phyloP scores from a whole-genome alignment of 208 protist species.

The Zelonia costaricensis region DNA sequence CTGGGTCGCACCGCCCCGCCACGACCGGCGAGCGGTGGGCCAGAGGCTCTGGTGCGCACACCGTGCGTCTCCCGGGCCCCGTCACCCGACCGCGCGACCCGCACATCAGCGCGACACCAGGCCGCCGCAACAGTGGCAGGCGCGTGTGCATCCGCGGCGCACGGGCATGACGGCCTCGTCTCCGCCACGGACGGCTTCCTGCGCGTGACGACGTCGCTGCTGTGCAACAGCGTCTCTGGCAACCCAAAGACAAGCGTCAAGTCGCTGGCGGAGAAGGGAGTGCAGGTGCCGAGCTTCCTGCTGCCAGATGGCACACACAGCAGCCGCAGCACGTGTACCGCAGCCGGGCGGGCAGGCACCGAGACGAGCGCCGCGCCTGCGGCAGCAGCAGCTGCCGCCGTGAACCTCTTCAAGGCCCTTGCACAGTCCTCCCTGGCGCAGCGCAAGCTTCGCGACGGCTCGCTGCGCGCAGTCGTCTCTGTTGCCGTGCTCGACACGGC shows the following conservation, averaged over 20 bases:
- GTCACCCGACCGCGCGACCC: slow-evolving; percentile 5
- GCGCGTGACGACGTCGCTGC: slow-evolving; percentile 44
- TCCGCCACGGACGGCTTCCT: slow-evolving; percentile 58
- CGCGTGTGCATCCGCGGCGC: not conserved
- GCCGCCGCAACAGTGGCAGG: not conserved
- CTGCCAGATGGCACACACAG: slow-evolving; percentile 1
- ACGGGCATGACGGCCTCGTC: not conserved
- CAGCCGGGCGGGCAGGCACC: too few species aligned
- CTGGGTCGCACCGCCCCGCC: not conserved
- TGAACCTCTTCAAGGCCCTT: slow-evolving; percentile 62
- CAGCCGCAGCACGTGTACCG: not conserved
- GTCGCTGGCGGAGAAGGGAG: slow-evolving; percentile 45
- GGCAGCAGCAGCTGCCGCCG: slow-evolving; percentile 9
- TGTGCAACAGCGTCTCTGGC: slow-evolving; percentile 71
- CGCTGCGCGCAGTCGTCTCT: slow-evolving; percentile 65
- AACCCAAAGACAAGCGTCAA: slow-evolving; percentile 48
- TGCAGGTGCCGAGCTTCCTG: slow-evolving; percentile 32
- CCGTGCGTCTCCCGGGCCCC: not conserved
- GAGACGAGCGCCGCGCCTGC: not conserved
- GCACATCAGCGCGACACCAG: not conserved
- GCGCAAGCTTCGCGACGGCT: slow-evolving; percentile 63
- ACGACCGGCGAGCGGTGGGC: not conserved
- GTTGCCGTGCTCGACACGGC: slow-evolving; percentile 54
- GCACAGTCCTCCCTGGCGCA: slow-evolving; percentile 64
- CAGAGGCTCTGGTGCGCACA: slow-evolving; percentile 10